These are phyloP conservation scores for Candida sakaeoensis DNA, from an alignment of 805 yeast species.

Conservation along the genomic window DNA sequence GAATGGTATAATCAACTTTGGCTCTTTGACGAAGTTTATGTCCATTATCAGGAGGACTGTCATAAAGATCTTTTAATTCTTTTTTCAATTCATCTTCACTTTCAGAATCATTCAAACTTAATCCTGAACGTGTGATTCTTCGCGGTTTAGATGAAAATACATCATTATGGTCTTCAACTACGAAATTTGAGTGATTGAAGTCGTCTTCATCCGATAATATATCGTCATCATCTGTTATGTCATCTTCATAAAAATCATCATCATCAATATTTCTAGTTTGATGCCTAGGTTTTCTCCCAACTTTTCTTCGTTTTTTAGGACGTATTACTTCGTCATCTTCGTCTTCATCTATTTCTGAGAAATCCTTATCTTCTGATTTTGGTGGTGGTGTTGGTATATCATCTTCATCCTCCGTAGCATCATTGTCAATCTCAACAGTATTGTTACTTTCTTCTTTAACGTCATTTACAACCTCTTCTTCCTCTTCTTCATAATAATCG, in stretches of 20 bases:
- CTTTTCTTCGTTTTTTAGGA: slow-evolving; percentile 2
- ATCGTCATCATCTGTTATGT: slow-evolving; percentile 15
- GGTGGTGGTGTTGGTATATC: slow-evolving; percentile 7
- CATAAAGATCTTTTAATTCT: slow-evolving; percentile 64
- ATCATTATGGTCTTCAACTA: slow-evolving; percentile 11
- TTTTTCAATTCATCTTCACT: slow-evolving; percentile 47
- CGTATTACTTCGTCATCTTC: slow-evolving; percentile 8
- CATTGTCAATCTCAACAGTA: slow-evolving; percentile 6
- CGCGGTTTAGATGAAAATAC: slow-evolving; percentile 8
- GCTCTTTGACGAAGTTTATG: slow-evolving; percentile 47
- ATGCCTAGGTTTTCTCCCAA: slow-evolving; percentile 10
- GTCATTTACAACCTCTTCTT: slow-evolving; percentile 5
- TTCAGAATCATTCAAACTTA: slow-evolving; percentile 8
- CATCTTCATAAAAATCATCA: slow-evolving; percentile 17
- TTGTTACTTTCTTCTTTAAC: background rate
- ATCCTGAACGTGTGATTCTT: slow-evolving; percentile 17
- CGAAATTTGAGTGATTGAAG: slow-evolving; percentile 8
- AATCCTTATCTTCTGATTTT: slow-evolving; percentile 11
- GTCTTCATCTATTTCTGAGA: slow-evolving; percentile 10
- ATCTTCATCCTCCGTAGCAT: slow-evolving; percentile 15
- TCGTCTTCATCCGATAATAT: slow-evolving; percentile 6
- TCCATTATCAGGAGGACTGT: slow-evolving; percentile 45
- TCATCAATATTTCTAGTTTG: slow-evolving; percentile 2
- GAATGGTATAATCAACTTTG: slow-evolving; percentile 73
- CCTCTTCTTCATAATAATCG: slow-evolving; percentile 4